Conservation (phyloP, 2,329 filamentous ascomycete genomes). For the Fusarium sterilihyphosum region DNA sequence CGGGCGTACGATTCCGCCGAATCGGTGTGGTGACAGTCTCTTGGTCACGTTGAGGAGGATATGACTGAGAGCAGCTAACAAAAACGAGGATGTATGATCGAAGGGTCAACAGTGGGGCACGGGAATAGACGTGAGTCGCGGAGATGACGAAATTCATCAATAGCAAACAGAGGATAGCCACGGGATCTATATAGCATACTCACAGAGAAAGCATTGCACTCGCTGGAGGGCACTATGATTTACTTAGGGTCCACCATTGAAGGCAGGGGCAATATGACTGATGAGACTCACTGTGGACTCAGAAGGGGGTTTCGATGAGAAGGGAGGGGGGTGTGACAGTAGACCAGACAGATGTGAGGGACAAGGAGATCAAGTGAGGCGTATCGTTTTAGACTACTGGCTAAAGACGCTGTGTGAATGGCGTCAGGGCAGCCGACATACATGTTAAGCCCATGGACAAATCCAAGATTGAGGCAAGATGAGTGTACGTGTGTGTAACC, state of each 20-base stretch:
- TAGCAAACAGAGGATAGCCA: constrained; percentile 34
- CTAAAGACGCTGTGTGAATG: constrained; percentile 35
- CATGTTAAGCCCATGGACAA: constrained; percentile 4
- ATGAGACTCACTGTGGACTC: constrained; percentile 34
- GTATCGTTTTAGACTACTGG: constrained; percentile 35
- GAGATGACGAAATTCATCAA: constrained; percentile 41
- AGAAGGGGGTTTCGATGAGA: constrained; percentile 26
- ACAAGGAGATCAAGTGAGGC: constrained; percentile 39
- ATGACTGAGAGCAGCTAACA: constrained; percentile 35
- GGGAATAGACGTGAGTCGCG: constrained; percentile 36
- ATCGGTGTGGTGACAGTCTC: constrained; percentile 39
- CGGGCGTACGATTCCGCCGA: constrained; percentile 40
- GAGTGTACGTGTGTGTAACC: constrained; percentile 17
- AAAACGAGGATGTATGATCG: constrained; percentile 16
- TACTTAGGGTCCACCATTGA: constrained; percentile 33
- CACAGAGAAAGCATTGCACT: constrained; percentile 32
- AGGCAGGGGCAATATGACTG: constrained; percentile 39
- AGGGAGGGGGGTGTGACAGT: constrained; percentile 30
- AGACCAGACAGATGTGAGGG: constrained; percentile 18
- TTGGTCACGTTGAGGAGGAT: constrained; percentile 37
- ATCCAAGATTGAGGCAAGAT: constrained; percentile 7
- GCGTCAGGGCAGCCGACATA: constrained; percentile 31
- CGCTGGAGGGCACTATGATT: constrained; percentile 28
- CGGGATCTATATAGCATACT: constrained; percentile 42
- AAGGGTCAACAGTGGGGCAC: constrained; percentile 31